Conservation (phyloP, 106 monocot genomes). For the Dioscorea zingiberensis region DNA sequence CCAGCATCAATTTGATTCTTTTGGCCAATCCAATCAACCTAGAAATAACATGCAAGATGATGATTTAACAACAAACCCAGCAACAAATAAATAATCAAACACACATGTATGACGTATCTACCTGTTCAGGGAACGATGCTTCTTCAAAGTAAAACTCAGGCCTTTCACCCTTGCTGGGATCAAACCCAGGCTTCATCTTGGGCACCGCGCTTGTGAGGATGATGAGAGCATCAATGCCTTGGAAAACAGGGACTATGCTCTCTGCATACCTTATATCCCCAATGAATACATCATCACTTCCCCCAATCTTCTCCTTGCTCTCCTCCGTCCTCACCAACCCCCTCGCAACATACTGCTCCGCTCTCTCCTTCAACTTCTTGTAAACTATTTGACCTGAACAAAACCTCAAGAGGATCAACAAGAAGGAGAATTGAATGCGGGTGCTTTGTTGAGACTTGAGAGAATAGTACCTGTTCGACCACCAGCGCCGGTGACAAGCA, state of each 20-base stretch:
- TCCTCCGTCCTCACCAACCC: slow-evolving; percentile 85
- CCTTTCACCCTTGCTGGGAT: slow-evolving; percentile 76
- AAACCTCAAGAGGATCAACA: too few relatives aligned
- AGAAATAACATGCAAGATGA: neutral
- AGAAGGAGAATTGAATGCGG: neutral
- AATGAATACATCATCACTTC: slow-evolving; percentile 76
- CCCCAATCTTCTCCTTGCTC: slow-evolving; percentile 86
- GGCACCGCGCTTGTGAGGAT: slow-evolving; percentile 95
- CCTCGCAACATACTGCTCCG: slow-evolving; percentile 51
- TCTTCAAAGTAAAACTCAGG: slow-evolving; percentile 98
- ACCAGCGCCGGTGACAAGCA: slow-evolving; percentile 68
- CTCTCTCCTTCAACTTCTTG: slow-evolving; percentile 80
- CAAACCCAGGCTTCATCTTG: slow-evolving; percentile 97
- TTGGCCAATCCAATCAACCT: slow-evolving; percentile 99
- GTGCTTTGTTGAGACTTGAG: too few relatives aligned
- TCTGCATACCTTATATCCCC: slow-evolving; percentile 79
- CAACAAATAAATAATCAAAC: neutral
- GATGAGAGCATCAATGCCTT: slow-evolving; percentile 85
- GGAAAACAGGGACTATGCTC: slow-evolving; percentile 48
- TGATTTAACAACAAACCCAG: neutral
- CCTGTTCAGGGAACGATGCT: slow-evolving; percentile 80
- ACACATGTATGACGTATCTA: too few relatives aligned
- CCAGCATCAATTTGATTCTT: slow-evolving; percentile 99
- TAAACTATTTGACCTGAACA: slow-evolving; percentile 88
- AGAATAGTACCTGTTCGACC: slow-evolving; percentile 46